These are phyloP conservation scores for Leccinum arenicola DNA, from an alignment of 768 basidiomycete species.

Conservation along the genomic window DNA sequence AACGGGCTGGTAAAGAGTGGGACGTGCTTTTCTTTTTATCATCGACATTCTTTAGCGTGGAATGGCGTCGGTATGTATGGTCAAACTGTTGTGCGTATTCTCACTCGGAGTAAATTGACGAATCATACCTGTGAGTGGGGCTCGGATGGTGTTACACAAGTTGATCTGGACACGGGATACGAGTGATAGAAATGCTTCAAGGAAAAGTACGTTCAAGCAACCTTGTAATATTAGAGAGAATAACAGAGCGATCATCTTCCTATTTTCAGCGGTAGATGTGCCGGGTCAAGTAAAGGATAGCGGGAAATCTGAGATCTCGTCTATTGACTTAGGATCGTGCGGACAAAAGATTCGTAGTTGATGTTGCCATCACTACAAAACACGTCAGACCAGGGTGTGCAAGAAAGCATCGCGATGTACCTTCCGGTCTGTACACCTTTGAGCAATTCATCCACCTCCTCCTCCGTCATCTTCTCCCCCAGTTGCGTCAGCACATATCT, in stretches of 20 bases:
- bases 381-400: not conserved
- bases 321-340: constrained; percentile 89
- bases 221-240: not conserved
- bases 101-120: not conserved
- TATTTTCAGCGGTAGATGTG: constrained; percentile 1
- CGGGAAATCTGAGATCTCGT: not conserved
- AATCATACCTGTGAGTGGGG: not conserved
- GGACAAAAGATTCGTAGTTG: constrained; percentile 96
- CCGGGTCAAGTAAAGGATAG: not conserved
- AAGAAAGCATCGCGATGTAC: constrained; percentile 46
- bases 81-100: not conserved
- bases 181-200: not conserved
- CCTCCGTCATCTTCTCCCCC: constrained; percentile 97
- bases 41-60: not conserved
- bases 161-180: not conserved
- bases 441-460: constrained; percentile 96
- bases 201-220: not conserved
- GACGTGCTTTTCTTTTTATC: not conserved
- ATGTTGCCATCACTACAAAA: constrained; percentile 84
- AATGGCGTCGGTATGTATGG: not conserved
- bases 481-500: constrained; percentile 91
- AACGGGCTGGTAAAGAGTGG: constrained; percentile 9
- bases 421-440: constrained; percentile 92
- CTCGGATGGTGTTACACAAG: not conserved
- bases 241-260: not conserved